These are phyloP conservation scores for Aspergillus hancockii DNA, from an alignment of 495 filamentous ascomycete species.

Conservation along the genomic window DNA sequence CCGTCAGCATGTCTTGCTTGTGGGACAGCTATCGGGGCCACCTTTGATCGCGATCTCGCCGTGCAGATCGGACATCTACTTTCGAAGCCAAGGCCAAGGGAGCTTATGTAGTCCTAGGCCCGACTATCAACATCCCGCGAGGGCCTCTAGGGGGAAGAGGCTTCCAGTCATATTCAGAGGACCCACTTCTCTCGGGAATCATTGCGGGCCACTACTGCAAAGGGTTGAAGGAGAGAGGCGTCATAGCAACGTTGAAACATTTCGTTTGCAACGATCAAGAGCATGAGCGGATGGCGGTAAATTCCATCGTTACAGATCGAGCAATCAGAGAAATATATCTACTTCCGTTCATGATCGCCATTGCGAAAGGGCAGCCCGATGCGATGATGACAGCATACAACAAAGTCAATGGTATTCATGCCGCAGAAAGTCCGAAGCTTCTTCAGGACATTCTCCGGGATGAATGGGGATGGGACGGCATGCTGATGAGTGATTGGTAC, in stretches of 20 bases:
- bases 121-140: constrained; percentile 72
- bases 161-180: constrained; percentile 74
- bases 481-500: constrained; percentile 73
- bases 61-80: constrained; percentile 54
- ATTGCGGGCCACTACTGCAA: constrained; percentile 60
- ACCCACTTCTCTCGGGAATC: constrained; percentile 66
- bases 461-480: constrained; percentile 71
- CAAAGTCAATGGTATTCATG: constrained; percentile 70
- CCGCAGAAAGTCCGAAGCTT: constrained; percentile 59
- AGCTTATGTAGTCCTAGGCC: constrained; percentile 66
- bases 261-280: constrained; percentile 74
- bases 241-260: constrained; percentile 71
- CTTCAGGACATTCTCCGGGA: constrained; percentile 62
- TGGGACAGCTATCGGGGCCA: constrained; percentile 62
- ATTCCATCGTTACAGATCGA: constrained; percentile 61
- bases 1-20: constrained; percentile 63
- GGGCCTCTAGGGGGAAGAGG: constrained; percentile 69
- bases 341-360: constrained; percentile 69
- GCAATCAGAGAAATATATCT: constrained; percentile 72
- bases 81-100: constrained; percentile 64
- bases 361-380: constrained; percentile 55
- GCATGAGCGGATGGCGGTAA: constrained; percentile 59
- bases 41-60: constrained; percentile 61
- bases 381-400: constrained; percentile 78
- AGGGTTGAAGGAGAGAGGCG: constrained; percentile 62